Base-by-base conservation (phyloP, 805 yeast species). In the Wickerhamiella azymoides region DNA sequence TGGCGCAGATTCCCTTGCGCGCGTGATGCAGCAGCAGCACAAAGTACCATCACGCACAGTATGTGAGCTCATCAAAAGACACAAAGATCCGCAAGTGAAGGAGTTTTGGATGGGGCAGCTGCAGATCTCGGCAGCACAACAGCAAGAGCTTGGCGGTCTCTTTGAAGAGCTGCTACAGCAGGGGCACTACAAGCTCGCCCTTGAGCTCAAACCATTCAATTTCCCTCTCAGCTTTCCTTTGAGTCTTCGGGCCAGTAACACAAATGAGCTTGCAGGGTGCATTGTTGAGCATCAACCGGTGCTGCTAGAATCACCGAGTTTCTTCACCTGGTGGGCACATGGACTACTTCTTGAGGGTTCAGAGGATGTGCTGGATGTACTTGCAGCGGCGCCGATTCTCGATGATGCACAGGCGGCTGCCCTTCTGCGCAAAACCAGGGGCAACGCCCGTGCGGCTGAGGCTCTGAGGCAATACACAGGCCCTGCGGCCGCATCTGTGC, bases 1-100 rank as follows among this genome's bases (percentile, higher is more conserved):
- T 5, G 24, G 27, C 1, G 58, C 60, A 0, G 41, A 49, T 6
- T 13, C 9, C 0, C n/a, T 56, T 11, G 56, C 55, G 2, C 14
- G 27, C 10, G 28, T 24, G 10, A 42, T 40, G 39, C 40, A 24
- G 2, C 14, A 11, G 2, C 17, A 27, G 2, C 36, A 36, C 28
- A 36, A 39, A 10, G 37, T 50, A 1, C 38, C 52, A 6, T 48
- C 53, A 2, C 45, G 52, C 2, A 36, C 50, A 1, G 43, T 46
- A 5, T 38, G 42, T 9, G 44, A 47, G 10, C 44, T 55, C 4
- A 41, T 55, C 10, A 28, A 39, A 16, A 35, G 21, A 5, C 18
- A 33, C 32, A 32, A 38, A n/a, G 40, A 24, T 7, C 17, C 11
- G 11, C 26, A 2, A 6, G 40, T 10, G 18, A 41, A 25, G 39